These are phyloP conservation scores for Phytophthora pseudosyringae DNA, from an alignment of 352 stramenopile genomes.

Conservation along the genomic window DNA sequence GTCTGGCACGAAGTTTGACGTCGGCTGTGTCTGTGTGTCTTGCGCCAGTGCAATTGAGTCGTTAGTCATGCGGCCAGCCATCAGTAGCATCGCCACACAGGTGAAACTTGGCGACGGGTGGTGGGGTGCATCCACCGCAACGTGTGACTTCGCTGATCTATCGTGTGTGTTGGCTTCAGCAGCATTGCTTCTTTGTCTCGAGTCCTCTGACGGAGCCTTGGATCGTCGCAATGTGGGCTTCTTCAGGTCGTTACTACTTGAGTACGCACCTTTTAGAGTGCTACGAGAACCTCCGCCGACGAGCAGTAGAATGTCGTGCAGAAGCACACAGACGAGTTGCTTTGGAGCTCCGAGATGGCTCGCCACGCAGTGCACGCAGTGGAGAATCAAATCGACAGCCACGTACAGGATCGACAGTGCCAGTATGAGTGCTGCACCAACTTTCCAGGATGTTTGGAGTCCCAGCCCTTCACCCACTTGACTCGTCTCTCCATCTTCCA, in stretches of 20 bases:
- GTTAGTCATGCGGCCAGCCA: constrained; percentile 34
- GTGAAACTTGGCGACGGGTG: constrained; percentile 39
- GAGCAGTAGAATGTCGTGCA: constrained; percentile 15
- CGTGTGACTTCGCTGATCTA: not conserved
- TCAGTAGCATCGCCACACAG: constrained; percentile 49
- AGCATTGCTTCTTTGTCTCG: not conserved
- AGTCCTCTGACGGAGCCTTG: not conserved
- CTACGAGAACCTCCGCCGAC: constrained; percentile 3
- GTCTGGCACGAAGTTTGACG: constrained; percentile 1
- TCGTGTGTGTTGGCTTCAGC: not conserved
- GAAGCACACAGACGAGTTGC: constrained; percentile 1
- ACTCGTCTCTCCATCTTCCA: not conserved
- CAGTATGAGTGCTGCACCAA: constrained; percentile 31
- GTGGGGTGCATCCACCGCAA: not conserved
- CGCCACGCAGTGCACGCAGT: constrained; percentile 10
- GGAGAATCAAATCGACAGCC: constrained; percentile 27
- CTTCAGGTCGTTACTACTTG: constrained; percentile 10
- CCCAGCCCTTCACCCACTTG: not conserved
- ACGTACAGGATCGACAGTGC: constrained; percentile 36
- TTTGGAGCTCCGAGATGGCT: constrained; percentile 12
- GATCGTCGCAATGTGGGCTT: constrained; percentile 1
- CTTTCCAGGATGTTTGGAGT: constrained; percentile 17
- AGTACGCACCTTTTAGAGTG: constrained; percentile 1
- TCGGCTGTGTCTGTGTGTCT: not conserved
- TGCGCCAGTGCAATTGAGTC: constrained; percentile 1